These are phyloP conservation scores for Ogataea kodamae DNA, from an alignment of 805 yeast genomes.

Conservation along the genomic window DNA sequence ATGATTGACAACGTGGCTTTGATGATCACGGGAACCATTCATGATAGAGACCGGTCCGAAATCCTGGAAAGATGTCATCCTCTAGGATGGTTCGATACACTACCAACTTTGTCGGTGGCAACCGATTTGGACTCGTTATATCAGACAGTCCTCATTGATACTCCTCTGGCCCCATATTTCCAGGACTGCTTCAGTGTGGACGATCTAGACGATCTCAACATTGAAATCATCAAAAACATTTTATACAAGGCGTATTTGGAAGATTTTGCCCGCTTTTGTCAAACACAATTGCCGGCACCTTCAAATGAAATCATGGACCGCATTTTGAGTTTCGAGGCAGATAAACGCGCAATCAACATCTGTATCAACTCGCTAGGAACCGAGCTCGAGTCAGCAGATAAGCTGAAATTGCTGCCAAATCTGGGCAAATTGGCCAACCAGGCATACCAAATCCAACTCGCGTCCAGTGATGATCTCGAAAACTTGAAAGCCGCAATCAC, in stretches of 20 bases:
- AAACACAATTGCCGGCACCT: conserved; percentile 61
- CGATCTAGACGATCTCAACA: conserved; percentile 91
- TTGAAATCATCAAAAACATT: conserved; percentile 89
- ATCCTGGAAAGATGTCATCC: conserved; percentile 92
- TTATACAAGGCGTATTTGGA: conserved; percentile 91
- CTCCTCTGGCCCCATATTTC: conserved; percentile 97
- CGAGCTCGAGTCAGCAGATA: conserved; percentile 72
- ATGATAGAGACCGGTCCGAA: conserved; percentile 87
- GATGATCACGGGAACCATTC: conserved; percentile 95
- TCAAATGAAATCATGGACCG: conserved; percentile 77
- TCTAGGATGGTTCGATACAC: conserved; percentile 96
- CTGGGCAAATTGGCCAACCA: conserved; percentile 78
- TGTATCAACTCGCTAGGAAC: conserved; percentile 84
- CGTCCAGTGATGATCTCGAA: conserved; percentile 82
- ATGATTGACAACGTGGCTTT: conserved; percentile 97
- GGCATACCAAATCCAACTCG: conserved; percentile 57
- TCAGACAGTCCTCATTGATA: conserved; percentile 88
- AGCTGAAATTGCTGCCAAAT: conserved; percentile 68
- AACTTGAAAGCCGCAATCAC: conserved; percentile 65
- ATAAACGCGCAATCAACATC: conserved; percentile 89
- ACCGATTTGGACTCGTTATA: conserved; percentile 93
- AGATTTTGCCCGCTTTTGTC: conserved; percentile 71
- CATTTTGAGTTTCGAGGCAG: conserved; percentile 87
- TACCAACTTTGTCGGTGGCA: conserved; percentile 92
- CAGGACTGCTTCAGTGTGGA: conserved; percentile 82